A percentile compares a stretch with the other conserved stretches of the same genome.
phyloP scores from a whole-genome alignment of 2,329 filamentous ascomycete genomes.

The Tolypocladium guangdongense region DNA sequence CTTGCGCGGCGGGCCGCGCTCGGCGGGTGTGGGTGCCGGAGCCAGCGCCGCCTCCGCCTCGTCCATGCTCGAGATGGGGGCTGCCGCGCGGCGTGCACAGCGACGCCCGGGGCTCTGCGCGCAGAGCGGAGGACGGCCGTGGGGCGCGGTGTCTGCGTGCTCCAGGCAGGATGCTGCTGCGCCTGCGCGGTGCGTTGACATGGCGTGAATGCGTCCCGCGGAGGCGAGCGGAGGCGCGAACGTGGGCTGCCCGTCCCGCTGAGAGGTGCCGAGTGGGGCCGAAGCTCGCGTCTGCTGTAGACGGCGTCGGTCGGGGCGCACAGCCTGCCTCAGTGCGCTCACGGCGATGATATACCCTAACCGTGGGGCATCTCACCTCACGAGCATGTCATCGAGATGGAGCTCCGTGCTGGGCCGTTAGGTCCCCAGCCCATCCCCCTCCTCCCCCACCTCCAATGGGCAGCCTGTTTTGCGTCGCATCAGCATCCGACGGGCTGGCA shows the following conservation, averaged over 20 bases:
- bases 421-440: background rate
- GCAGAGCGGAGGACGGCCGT: background rate
- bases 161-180: background rate
- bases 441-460: background rate
- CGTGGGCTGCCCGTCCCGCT: background rate
- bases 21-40: background rate
- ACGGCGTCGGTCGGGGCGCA: background rate
- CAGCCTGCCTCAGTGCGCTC: background rate
- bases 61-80: background rate
- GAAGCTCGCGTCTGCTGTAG: background rate
- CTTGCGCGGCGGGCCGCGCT: constrained; percentile 36
- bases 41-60: background rate
- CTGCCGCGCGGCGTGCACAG: background rate
- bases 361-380: no score
- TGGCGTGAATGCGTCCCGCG: background rate
- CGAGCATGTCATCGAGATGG: no score
- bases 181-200: background rate
- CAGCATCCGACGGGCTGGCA: background rate
- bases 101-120: background rate
- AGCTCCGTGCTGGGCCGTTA: no score
- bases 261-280: background rate
- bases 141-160: no score
- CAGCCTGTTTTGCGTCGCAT: no score
- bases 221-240: background rate
- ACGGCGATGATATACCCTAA: no score